Percentiles rank a stretch among this genome's conserved stretches.
Conservation (phyloP, 768 basidiomycete species). For the Russula compacta region DNA sequence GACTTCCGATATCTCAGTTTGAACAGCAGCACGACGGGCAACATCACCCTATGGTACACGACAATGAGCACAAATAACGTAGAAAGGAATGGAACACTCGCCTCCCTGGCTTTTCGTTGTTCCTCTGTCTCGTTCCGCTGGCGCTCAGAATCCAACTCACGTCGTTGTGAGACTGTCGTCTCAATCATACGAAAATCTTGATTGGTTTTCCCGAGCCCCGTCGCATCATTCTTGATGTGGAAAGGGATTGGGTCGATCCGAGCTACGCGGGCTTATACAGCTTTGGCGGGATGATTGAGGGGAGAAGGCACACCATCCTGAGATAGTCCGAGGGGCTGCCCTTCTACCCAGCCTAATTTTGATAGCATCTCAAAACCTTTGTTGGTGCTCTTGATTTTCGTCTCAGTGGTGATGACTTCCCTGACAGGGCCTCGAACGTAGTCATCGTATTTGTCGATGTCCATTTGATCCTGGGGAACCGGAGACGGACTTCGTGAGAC, state of each 20-base stretch:
- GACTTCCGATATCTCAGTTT: constrained; percentile 57
- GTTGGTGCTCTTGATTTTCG: constrained; percentile 68
- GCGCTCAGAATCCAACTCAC: constrained; percentile 72
- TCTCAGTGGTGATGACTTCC: constrained; percentile 74
- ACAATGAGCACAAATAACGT: neutral
- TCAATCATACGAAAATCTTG: constrained; percentile 82
- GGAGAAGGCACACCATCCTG: constrained; percentile 48
- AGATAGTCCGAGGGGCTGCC: constrained; percentile 66
- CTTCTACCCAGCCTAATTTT: constrained; percentile 78
- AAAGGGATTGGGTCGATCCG: constrained; percentile 81
- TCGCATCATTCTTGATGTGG: constrained; percentile 65
- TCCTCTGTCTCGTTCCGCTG: constrained; percentile 74
- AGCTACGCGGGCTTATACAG: constrained; percentile 34
- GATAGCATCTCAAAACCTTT: constrained; percentile 74
- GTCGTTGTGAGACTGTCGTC: constrained; percentile 73
- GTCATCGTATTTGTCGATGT: constrained; percentile 60
- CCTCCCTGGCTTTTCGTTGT: constrained; percentile 66
- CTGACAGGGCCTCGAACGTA: constrained; percentile 40
- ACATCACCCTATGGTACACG: constrained; percentile 41
- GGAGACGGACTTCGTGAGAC: constrained; percentile 77
- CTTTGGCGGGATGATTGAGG: neutral
- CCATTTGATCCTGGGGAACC: constrained; percentile 36
- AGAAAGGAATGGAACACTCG: constrained; percentile 23
- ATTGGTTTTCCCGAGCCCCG: constrained; percentile 68
- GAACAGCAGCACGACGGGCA: constrained; percentile 55